phyloP scores from a whole-genome alignment of 345 rosid species.

The Acer yangbiense region DNA sequence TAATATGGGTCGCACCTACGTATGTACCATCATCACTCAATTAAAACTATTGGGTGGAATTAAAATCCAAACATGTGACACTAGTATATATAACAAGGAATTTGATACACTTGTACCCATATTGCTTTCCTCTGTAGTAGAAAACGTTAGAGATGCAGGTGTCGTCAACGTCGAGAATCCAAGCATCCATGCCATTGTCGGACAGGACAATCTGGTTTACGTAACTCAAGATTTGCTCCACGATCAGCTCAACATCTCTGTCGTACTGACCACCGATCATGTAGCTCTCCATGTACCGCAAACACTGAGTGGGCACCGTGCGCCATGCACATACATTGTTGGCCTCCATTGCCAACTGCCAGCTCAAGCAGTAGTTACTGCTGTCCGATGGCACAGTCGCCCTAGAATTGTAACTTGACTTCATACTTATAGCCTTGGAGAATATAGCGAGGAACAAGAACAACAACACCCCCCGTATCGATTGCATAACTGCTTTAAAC shows the following conservation, averaged over 20 bases:
- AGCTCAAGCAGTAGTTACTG: conserved; percentile 64
- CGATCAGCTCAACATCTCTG: conserved; percentile 53
- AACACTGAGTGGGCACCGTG: conserved; percentile 66
- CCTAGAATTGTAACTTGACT: neutral
- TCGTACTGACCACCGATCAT: conserved; percentile 82
- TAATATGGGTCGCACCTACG: conserved; percentile 80
- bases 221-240: conserved; percentile 52
- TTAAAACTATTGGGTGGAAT: too few relatives aligned
- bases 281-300: conserved; percentile 57
- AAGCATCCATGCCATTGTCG: conserved; percentile 73
- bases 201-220: conserved; percentile 34
- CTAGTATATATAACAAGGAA: too few relatives aligned
- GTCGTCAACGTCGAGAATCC: conserved; percentile 91
- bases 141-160: conserved; percentile 81
- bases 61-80: too few relatives aligned
- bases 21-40: too few relatives aligned
- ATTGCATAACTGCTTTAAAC: conserved; percentile 40
- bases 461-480: conserved; percentile 27
- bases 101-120: conserved; percentile 47
- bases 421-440: conserved; percentile 23
- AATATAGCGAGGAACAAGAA: conserved; percentile 38
- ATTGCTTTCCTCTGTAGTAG: conserved; percentile 70
- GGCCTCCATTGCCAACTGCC: conserved; percentile 81
- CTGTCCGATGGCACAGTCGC: conserved; percentile 18
- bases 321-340: conserved; percentile 77